Base-by-base conservation (phyloP, 345 rosid species). In the Hibiscus syriacus region DNA sequence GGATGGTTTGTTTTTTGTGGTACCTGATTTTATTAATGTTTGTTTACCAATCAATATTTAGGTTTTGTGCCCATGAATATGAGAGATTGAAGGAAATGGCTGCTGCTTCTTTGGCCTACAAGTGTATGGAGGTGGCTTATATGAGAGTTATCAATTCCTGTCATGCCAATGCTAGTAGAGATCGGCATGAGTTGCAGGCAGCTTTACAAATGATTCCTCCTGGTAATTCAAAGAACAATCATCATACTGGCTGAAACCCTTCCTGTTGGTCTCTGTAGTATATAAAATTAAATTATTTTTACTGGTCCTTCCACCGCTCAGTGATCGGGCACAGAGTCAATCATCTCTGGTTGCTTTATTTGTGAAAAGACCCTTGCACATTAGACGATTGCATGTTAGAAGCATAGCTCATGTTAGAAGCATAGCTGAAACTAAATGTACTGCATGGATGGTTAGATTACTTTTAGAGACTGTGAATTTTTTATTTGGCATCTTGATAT, bases 31-130 rank as follows among this genome's bases (percentile, higher is more conserved):
- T 43, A 0, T 20, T 2, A 39, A 17, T 49, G 25, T 49, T 26
- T 34, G 48, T 38, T 61, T 5, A 43, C 29, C 32, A 32, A 34
- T 54, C 66, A 43, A 32, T 53, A 11, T 32, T 69, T 70, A 95
- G 99, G 80, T 95, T 84, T 78, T 92, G 97, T 74, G 98, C 98
- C 79, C 89, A 80, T 70, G 99, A 92, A 67, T 95, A 85, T 34
- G 99, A 95, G 87, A 95, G 86, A 76, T 72, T 74, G 54, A 88
- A 83, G 82, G 93, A 95, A 66, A 83, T 85, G 94, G 99, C 90
- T 60, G 85, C 92, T 66, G 96, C 99, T 78, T 87, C 99, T 43
- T 85, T 95, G 80, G 97, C 98, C 68, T 95, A 95, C 88, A 95
- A 95, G 70, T 92, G 96, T 79, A 85, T 80, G 83, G 99, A 95